phyloP scores from a whole-genome alignment of 768 basidiomycete species.

The Leccinum barrowsii region DNA sequence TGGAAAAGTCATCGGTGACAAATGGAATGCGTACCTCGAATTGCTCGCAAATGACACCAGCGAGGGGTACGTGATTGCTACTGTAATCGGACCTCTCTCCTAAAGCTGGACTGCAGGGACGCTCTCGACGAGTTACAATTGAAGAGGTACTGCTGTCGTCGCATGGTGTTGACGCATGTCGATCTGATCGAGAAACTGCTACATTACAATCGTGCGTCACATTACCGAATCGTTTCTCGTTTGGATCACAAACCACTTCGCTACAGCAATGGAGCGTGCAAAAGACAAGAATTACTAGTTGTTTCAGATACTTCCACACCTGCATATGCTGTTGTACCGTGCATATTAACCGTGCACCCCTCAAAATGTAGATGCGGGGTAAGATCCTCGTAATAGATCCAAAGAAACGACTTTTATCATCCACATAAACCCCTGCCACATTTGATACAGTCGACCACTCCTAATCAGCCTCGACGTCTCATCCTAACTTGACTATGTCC shows the following conservation, averaged over 20 bases:
- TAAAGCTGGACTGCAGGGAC: constrained; percentile 48
- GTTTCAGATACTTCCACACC: background rate
- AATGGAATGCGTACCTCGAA: constrained; percentile 87
- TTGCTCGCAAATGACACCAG: constrained; percentile 75
- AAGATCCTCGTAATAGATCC: background rate
- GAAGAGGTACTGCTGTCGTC: constrained; percentile 92
- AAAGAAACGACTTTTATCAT: background rate
- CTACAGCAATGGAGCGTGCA: constrained; percentile 31
- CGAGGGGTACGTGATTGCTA: constrained; percentile 68
- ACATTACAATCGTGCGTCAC: constrained; percentile 81
- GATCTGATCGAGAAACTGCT: constrained; percentile 96
- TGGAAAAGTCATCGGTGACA: constrained; percentile 96
- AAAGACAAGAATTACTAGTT: constrained; percentile 27
- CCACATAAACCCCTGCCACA: too few relatives aligned
- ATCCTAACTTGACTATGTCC: background rate
- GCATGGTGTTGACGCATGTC: constrained; percentile 97
- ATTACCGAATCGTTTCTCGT: constrained; percentile 27
- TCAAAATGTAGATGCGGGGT: background rate
- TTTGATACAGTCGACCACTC: background rate
- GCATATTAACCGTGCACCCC: background rate
- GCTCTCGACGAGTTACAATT: constrained; percentile 86
- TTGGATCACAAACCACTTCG: background rate
- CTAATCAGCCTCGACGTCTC: too few relatives aligned
- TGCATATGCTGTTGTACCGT: background rate
- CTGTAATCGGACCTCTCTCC: background rate